These are phyloP conservation scores for Parmelia sp. DNA, from an alignment of 495 filamentous ascomycete genomes.

Conservation along the genomic window DNA sequence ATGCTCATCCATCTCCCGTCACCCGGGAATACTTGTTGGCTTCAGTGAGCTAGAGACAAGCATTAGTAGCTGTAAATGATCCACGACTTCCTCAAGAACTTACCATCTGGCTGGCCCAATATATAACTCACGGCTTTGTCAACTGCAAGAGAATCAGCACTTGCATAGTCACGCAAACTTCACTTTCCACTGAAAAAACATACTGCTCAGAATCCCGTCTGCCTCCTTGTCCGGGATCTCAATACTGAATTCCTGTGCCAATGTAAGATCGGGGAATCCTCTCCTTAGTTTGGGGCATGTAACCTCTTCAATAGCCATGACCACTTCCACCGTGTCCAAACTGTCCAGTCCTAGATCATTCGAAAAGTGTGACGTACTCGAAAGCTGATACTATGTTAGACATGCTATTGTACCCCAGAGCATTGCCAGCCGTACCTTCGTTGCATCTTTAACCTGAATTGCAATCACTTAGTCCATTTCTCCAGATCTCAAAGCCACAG, in stretches of 20 bases:
- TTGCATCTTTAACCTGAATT: slow-evolving; percentile 62
- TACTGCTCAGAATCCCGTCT: slow-evolving; percentile 94
- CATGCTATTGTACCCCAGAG: slow-evolving; percentile 6
- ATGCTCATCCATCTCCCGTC: background rate
- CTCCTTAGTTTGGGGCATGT: slow-evolving; percentile 21
- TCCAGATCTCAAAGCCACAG: background rate
- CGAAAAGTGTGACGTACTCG: slow-evolving; percentile 73
- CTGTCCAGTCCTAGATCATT: slow-evolving; percentile 96
- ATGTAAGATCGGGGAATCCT: slow-evolving; percentile 22
- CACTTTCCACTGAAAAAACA: slow-evolving; percentile 34
- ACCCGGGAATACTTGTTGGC: background rate
- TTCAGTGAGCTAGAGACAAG: slow-evolving; percentile 21
- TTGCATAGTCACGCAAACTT: background rate
- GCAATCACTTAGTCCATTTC: slow-evolving; percentile 26
- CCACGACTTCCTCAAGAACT: slow-evolving; percentile 10
- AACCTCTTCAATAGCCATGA: slow-evolving; percentile 99
- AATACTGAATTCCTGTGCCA: slow-evolving; percentile 90
- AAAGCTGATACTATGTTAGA: slow-evolving; percentile 54
- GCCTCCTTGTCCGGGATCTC: slow-evolving; percentile 99
- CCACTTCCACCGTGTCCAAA: slow-evolving; percentile 96
- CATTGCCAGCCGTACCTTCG: slow-evolving; percentile 51
- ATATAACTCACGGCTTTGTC: slow-evolving; percentile 96
- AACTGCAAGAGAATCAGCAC: slow-evolving; percentile 47
- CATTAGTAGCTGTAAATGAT: background rate
- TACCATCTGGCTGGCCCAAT: slow-evolving; percentile 83